Conservation (phyloP, 1,139 yeast species). For the Yamadazyma triangularis region DNA sequence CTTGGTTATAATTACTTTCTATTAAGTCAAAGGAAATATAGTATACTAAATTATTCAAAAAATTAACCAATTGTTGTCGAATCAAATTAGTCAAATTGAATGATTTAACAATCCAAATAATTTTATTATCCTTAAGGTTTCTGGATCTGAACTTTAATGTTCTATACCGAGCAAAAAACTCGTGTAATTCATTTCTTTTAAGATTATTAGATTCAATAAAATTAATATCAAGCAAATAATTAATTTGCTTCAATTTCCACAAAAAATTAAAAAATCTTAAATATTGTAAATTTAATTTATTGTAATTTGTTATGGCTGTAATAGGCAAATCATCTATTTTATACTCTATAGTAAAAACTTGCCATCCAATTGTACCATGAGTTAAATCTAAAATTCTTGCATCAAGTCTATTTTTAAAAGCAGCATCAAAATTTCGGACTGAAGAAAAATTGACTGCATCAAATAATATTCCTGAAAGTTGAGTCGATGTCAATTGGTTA, state of each 20-base stretch:
- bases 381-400: slow-evolving; percentile 69
- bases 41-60: slow-evolving; percentile 38
- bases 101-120: slow-evolving; percentile 26
- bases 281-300: slow-evolving; percentile 50
- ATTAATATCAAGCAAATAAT: slow-evolving; percentile 44
- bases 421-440: slow-evolving; percentile 35
- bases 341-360: slow-evolving; percentile 85
- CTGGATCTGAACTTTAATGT: slow-evolving; percentile 4
- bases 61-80: slow-evolving; percentile 42
- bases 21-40: slow-evolving; percentile 44
- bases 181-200: slow-evolving; percentile 30
- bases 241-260: slow-evolving; percentile 71
- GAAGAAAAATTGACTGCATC: slow-evolving; percentile 67
- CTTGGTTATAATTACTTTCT: slow-evolving; percentile 34
- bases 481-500: slow-evolving; percentile 56
- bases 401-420: slow-evolving; percentile 50
- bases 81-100: slow-evolving; percentile 40
- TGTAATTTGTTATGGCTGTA: slow-evolving; percentile 34
- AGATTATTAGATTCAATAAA: slow-evolving; percentile 30
- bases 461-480: slow-evolving; percentile 59
- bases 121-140: slow-evolving; percentile 19
- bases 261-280: slow-evolving; percentile 79
- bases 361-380: slow-evolving; percentile 79
- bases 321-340: slow-evolving; percentile 57
- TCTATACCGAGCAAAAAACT: slow-evolving; percentile 13